Conservation (phyloP, 2,329 filamentous ascomycete genomes). For the Sclerotinia spermophila region DNA sequence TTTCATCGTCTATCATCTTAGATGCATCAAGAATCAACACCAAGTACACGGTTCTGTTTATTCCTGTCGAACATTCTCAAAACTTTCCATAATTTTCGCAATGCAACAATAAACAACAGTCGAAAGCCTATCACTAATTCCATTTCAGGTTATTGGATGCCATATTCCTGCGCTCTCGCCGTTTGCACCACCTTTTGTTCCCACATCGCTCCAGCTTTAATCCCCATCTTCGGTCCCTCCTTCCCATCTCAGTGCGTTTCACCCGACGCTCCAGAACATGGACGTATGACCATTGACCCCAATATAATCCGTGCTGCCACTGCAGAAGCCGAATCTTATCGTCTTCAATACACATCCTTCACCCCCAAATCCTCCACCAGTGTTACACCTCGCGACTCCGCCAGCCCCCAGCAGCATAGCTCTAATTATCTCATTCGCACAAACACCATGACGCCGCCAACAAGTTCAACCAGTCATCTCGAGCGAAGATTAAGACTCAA, state of each 20-base stretch:
- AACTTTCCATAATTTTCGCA: background rate
- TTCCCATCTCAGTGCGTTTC: constrained; percentile 72
- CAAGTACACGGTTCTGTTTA: background rate
- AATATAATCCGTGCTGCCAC: constrained; percentile 52
- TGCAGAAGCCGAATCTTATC: constrained; percentile 46
- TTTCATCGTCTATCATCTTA: background rate
- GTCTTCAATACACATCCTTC: constrained; percentile 33
- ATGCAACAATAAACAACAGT: constrained; percentile 21
- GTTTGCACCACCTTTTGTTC: constrained; percentile 88
- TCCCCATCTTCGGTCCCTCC: constrained; percentile 81
- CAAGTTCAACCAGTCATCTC: constrained; percentile 22
- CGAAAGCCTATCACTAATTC: background rate
- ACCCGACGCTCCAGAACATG: constrained; percentile 60
- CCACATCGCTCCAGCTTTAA: constrained; percentile 76
- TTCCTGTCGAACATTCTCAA: background rate
- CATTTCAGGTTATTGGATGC: constrained; percentile 90
- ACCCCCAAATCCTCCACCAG: constrained; percentile 26
- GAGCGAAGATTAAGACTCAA: constrained; percentile 35
- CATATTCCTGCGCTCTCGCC: constrained; percentile 78
- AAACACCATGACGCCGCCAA: constrained; percentile 21
- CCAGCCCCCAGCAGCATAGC: constrained; percentile 14
- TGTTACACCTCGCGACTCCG: constrained; percentile 1
- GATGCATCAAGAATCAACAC: background rate
- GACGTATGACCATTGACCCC: constrained; percentile 62
- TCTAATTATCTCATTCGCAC: background rate